Evolutionary conservation across 2,329 filamentous ascomycete species (phyloP).

Genomic region (Clarireedia paspali): DNA sequence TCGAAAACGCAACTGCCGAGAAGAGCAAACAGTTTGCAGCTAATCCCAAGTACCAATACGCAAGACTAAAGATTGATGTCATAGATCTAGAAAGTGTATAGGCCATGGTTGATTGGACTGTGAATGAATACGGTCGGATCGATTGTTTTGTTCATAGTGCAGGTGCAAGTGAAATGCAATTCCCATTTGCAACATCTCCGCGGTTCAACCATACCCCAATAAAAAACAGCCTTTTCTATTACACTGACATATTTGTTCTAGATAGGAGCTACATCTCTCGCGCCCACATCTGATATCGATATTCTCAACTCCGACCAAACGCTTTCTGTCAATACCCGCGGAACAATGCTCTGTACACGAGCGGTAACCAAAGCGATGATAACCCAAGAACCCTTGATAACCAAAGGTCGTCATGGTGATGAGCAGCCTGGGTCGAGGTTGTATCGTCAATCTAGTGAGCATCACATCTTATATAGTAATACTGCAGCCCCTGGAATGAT

Average conservation of each 20-base stretch:
- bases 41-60: neutral
- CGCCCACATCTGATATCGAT: neutral
- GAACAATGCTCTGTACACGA: constrained; percentile 21
- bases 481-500: constrained; percentile 8
- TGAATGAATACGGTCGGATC: neutral
- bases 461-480: constrained; percentile 11
- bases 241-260: too few relatives aligned
- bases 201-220: neutral
- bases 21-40: neutral
- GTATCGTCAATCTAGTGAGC: constrained; percentile 24
- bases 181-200: neutral
- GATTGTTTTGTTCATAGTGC: neutral
- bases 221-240: neutral
- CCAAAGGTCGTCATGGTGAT: constrained; percentile 10
- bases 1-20: neutral
- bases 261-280: neutral
- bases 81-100: neutral
- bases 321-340: constrained; percentile 29
- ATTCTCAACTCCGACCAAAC: constrained; percentile 24
- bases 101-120: neutral
- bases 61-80: neutral
- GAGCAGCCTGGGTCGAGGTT: constrained; percentile 14
- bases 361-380: neutral
- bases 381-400: constrained; percentile 28
- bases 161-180: neutral